Base-by-base conservation (phyloP, 306 rosid genomes). In the Rosa lucieae region DNA sequence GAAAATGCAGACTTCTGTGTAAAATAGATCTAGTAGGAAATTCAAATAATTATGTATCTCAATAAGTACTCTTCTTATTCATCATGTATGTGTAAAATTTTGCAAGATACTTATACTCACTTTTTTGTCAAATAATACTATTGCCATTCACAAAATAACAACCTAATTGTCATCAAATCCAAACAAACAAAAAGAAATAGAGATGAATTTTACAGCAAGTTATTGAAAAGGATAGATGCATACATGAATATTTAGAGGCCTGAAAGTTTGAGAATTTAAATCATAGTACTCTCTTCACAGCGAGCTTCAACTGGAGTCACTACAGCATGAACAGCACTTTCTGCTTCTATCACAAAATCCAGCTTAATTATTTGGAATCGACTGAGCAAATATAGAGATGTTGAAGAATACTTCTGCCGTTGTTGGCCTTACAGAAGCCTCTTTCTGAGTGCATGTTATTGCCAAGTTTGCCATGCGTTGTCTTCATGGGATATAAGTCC, bases 231-330 rank as follows among this genome's bases (percentile, higher is more conserved):
- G 13, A 63, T 0, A 63, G 20, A 29, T 11, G 3, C 42, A 26
- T 56, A 8, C 18, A 62, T 13, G 40, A 42, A 63, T 12, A 32
- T 14, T 32, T 12, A 63, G 20, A 10, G 37, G 46, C 43, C 68
- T 32, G 12, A 13, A 63, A 29, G 6, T 26, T 32, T 32, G 8
- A 53, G 68, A 63, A 32, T 32, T 32, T 2, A 32, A 32, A 32
- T 32, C 37, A 32, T 32, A 32, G 37, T 32, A 32, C 37, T 32
- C 37, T 32, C 37, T 0, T 32, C 37, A 32, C 37, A 90, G 58
- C 87, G 86, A 82, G 85, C 83, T 65, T 44, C 7, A 3, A 78
- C 66, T 20, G 85, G 76, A 71, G 40, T 76, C 14, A 42, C 70
- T 11, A 58, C 70, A 47, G 14, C 51, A 72, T 79, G 80, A 61